Conservation (phyloP, 2,329 filamentous ascomycete genomes). For the Remersonia thermophila region DNA sequence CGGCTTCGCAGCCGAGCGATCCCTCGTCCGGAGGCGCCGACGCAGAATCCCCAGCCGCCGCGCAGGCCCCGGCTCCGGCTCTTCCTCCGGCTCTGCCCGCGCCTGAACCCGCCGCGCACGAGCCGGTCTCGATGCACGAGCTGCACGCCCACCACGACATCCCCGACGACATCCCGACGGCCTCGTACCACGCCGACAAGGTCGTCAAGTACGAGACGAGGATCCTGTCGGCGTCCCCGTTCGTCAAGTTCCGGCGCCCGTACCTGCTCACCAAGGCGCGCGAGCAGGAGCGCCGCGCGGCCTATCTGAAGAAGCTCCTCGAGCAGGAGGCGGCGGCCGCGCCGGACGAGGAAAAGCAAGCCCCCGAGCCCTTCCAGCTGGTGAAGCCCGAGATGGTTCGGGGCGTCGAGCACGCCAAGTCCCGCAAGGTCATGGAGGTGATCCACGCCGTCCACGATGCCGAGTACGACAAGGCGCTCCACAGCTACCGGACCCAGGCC, state of each 20-base stretch:
- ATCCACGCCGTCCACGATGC: slow-evolving; percentile 90
- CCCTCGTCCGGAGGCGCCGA: slow-evolving; percentile 10
- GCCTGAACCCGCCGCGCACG: slow-evolving; percentile 14
- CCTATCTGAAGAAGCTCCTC: slow-evolving; percentile 69
- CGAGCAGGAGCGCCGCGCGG: slow-evolving; percentile 75
- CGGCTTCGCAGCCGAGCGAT: slow-evolving; percentile 17
- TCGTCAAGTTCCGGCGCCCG: slow-evolving; percentile 88
- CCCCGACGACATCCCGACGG: slow-evolving; percentile 69
- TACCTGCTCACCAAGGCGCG: slow-evolving; percentile 86
- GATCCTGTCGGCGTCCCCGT: slow-evolving; percentile 87
- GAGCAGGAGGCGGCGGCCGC: slow-evolving; percentile 59
- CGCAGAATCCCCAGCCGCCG: slow-evolving; percentile 10
- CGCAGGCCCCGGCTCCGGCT: slow-evolving; percentile 1
- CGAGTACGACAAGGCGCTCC: slow-evolving; percentile 88
- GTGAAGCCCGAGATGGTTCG: slow-evolving; percentile 96
- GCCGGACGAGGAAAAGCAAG: slow-evolving; percentile 42
- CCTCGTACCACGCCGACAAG: slow-evolving; percentile 90
- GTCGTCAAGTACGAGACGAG: slow-evolving; percentile 88
- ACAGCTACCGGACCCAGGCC: slow-evolving; percentile 89
- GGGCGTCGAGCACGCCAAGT: slow-evolving; percentile 63
- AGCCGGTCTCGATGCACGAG: slow-evolving; percentile 26
- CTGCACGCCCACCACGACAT: slow-evolving; percentile 39
- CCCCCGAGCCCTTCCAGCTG: slow-evolving; percentile 67
- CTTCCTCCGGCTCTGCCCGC: background rate
- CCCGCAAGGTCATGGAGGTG: slow-evolving; percentile 82